Conservation (phyloP, 1,284 basidiomycete genomes). For the Tilletiaria anomala region DNA sequence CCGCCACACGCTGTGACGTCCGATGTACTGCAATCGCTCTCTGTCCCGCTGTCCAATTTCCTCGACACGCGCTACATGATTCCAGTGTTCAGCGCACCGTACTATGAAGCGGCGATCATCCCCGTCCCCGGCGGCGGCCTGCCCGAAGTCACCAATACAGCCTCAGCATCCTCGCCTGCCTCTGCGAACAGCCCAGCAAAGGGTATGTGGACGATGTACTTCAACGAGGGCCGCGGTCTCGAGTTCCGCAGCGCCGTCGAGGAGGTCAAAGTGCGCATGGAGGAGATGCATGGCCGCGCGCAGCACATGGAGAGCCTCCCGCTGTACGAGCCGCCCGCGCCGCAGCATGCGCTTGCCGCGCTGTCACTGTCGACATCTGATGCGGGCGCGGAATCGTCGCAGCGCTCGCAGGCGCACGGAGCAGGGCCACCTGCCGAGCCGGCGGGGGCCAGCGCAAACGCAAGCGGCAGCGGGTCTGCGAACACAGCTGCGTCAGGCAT, state of each 20-base stretch:
- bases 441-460: too few species aligned
- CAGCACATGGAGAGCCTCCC: conserved; percentile 4
- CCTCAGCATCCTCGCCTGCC: background rate
- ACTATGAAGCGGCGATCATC: conserved; percentile 20
- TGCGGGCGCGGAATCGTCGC: too few species aligned
- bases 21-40: too few species aligned
- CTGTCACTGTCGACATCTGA: too few species aligned
- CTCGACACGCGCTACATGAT: conserved; percentile 17
- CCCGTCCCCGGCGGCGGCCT: conserved; percentile 18
- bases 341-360: too few species aligned
- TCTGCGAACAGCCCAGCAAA: background rate
- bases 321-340: too few species aligned
- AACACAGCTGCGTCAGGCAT: too few species aligned
- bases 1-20: too few species aligned
- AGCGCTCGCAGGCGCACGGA: too few species aligned
- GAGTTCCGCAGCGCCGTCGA: conserved; percentile 21
- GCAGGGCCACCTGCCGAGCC: too few species aligned
- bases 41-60: conserved; percentile 16
- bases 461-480: too few species aligned
- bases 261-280: conserved; percentile 5
- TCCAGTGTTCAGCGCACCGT: conserved; percentile 22
- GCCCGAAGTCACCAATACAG: too few species aligned
- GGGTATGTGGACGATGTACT: conserved; percentile 25
- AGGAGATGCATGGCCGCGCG: conserved; percentile 4
- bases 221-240: conserved; percentile 18